Base-by-base conservation (phyloP, 1,284 basidiomycete genomes). In the Moniliella sp. region DNA sequence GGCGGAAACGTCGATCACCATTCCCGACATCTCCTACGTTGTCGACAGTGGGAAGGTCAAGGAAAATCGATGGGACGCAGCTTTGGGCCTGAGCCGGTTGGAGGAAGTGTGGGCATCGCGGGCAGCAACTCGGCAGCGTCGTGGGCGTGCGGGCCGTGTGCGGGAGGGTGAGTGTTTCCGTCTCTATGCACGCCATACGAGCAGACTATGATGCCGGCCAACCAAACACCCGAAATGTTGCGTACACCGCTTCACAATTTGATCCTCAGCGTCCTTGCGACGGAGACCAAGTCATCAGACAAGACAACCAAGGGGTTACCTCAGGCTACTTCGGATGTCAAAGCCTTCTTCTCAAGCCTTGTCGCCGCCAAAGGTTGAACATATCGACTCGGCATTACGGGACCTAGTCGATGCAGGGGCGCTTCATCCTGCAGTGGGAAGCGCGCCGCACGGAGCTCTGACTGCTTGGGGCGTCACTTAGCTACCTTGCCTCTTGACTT, bases 1-100 rank as follows among this genome's bases (percentile, higher is more conserved):
- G 15, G 80, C 79, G 4, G 65, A 91, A 71, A 91, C 84, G 1
- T 84, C 79, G 3, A 83, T 93, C 42, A 93, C 84, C 1, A 88
- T 93, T 41, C 57, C 61, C 12, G 53, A 58, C 30, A 44, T 61
- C 5, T 45, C 45, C 30, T 51, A 46, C 29, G 58, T 61, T 14
- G 42, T 59, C 26, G 78, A 84, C 46, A 82, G 72, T 0, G 86
- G 86, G 1, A 76, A 75, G 54, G 81, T 83, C 51, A 91, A 91
- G 62, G 82, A 91, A 64, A 82, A 72, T 3, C 71, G 72, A 38
- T 84, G 77, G 54, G 80, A 86, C 48, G 64, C 75, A 0, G 74
- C 76, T 26, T 72, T 67, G 5, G 74, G 78, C 16, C 64, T 93
- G 45, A 78, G 80, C 18, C 66, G 69, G 30, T 64, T 93, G 15